Conservation (phyloP, 2,329 filamentous ascomycete genomes). For the Colletotrichum orchidophilum region DNA sequence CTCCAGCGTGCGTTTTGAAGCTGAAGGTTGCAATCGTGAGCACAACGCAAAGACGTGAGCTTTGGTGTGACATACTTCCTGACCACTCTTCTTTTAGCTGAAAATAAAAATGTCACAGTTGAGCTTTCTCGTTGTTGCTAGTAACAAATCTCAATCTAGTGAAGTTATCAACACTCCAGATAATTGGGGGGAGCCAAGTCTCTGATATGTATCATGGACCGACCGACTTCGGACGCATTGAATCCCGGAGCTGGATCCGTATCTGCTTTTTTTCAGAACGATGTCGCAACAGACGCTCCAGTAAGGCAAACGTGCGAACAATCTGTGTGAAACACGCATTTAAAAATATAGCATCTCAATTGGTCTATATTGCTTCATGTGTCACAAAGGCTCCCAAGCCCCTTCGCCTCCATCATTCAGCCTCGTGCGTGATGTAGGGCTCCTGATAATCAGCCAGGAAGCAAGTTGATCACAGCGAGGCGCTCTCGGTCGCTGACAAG, state of each 20-base stretch:
- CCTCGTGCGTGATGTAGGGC: neutral
- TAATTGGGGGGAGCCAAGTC: too few species aligned
- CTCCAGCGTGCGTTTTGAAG: too few species aligned
- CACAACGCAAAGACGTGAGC: too few species aligned
- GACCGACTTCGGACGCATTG: neutral
- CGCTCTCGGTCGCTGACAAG: neutral
- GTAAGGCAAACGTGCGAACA: neutral
- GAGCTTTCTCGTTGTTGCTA: too few species aligned
- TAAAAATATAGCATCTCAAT: neutral
- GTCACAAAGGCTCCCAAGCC: slow-evolving; percentile 2
- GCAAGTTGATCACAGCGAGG: neutral
- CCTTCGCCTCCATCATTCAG: neutral
- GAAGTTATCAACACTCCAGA: too few species aligned
- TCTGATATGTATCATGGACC: slow-evolving; percentile 10
- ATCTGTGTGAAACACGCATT: slow-evolving; percentile 20
- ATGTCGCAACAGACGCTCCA: neutral
- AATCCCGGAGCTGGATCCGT: neutral
- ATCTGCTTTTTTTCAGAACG: neutral
- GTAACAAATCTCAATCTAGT: too few species aligned
- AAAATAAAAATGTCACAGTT: too few species aligned
- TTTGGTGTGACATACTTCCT: too few species aligned
- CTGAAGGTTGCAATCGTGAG: too few species aligned
- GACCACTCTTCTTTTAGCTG: too few species aligned
- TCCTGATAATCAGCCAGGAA: neutral
- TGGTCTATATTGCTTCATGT: slow-evolving; percentile 3